Percentiles rank a stretch among this genome's conserved stretches.
Conservation (phyloP, 306 rosid species). For the Inga laurina region DNA sequence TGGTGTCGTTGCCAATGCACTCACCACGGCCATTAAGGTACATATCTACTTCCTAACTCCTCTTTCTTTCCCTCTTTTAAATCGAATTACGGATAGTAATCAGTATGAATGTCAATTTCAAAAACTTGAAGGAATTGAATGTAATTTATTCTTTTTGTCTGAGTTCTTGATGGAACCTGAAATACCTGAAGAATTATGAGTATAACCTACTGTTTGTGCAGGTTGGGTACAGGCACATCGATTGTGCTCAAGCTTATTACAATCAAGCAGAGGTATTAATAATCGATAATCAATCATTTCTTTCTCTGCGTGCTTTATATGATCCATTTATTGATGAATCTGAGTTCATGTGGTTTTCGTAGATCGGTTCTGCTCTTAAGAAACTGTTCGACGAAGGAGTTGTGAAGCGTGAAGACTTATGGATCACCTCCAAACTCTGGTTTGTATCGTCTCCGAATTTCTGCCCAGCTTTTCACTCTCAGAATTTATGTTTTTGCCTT, state of each 20-base stretch:
- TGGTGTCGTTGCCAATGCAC: slow-evolving; percentile 52
- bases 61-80: no score
- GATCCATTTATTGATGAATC: neutral
- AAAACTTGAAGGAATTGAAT: neutral
- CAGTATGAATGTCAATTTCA: neutral
- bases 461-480: neutral
- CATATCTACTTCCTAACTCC: no score
- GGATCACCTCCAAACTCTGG: slow-evolving; percentile 90
- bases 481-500: no score
- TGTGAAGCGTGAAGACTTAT: slow-evolving; percentile 68
- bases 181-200: neutral
- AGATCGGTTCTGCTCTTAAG: slow-evolving; percentile 71
- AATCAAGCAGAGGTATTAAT: slow-evolving; percentile 62
- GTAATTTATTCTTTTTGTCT: no score
- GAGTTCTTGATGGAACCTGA: no score
- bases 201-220: slow-evolving; percentile 16
- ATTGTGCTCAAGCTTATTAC: slow-evolving; percentile 29
- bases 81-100: neutral
- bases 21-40: slow-evolving; percentile 47
- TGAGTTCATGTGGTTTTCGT: neutral
- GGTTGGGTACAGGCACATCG: slow-evolving; percentile 54
- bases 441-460: slow-evolving; percentile 23
- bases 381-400: slow-evolving; percentile 61
- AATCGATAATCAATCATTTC: neutral
- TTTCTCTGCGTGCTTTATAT: neutral